These are phyloP conservation scores for Emmonsia crescens DNA, from an alignment of 2,329 filamentous ascomycete genomes.

Conservation along the genomic window DNA sequence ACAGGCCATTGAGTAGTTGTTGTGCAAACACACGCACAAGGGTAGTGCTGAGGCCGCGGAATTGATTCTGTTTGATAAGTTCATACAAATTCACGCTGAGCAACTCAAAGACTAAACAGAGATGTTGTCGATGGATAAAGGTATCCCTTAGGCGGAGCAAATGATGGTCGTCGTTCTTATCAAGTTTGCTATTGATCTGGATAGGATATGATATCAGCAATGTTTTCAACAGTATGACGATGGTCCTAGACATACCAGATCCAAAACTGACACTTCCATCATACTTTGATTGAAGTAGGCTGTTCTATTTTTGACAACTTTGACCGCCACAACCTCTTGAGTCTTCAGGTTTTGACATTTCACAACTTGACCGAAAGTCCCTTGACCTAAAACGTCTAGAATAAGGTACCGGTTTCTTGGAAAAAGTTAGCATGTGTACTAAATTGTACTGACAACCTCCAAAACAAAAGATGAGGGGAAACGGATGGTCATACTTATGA, in stretches of 20 bases:
- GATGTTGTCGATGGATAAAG: slow-evolving; percentile 93
- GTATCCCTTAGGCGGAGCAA: slow-evolving; percentile 90
- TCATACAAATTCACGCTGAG: slow-evolving; percentile 97
- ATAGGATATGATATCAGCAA: slow-evolving; percentile 14
- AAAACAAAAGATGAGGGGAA: neutral
- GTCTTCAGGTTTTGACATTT: slow-evolving; percentile 99
- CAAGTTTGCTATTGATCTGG: slow-evolving; percentile 92
- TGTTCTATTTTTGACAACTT: slow-evolving; percentile 97
- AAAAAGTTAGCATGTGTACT: slow-evolving; percentile 9
- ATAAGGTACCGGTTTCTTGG: slow-evolving; percentile 86
- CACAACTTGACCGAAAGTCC: slow-evolving; percentile 96
- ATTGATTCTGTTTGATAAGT: slow-evolving; percentile 98
- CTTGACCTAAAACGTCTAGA: slow-evolving; percentile 89
- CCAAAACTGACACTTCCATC: slow-evolving; percentile 98
- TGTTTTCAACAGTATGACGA: neutral
- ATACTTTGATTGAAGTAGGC: slow-evolving; percentile 99
- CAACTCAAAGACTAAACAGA: slow-evolving; percentile 92
- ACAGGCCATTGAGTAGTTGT: slow-evolving; percentile 84
- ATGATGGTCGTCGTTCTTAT: slow-evolving; percentile 98
- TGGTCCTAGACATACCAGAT: slow-evolving; percentile 54
- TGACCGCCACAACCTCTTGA: slow-evolving; percentile 95
- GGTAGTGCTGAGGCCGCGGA: slow-evolving; percentile 91
- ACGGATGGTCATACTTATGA: slow-evolving; percentile 60
- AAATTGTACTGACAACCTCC: neutral
- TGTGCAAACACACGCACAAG: slow-evolving; percentile 95